Base-by-base conservation (phyloP, 768 basidiomycete species). In the Candolleomyces eurysporus region DNA sequence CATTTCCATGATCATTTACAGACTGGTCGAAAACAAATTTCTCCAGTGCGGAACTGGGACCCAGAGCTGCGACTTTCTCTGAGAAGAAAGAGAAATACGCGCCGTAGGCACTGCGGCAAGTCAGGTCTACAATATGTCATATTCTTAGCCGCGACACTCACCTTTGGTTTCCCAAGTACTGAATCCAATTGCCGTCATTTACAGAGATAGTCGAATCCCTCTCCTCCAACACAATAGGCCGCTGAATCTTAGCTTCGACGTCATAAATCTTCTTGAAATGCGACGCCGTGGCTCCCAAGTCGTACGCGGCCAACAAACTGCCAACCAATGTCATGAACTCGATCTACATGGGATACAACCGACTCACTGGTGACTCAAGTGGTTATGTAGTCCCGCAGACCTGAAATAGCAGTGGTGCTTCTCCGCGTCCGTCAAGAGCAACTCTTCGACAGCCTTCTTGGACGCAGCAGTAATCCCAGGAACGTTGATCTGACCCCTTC, bases 281-380 rank as follows among this genome's bases (percentile, higher is more conserved):
- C 8, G 71, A 70, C 0, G 80, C 63, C 16, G 82, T 61, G 4
- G 84, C 84, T 3, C 84, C 84, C 3, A 86, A 66, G 69, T 86
- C 84, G 61, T 85, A 86, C 2, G 83, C 81, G 0, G 83, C 83
- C 2, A 86, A 70, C 10, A 86, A 57, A 63, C 84, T 87, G 26
- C n/a, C 31, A 53, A 17, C 32, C 36, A 36, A 51, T 2, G 17
- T n/a, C 22, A 55, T 43, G 13, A 42, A 7, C 3, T 13, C n/a
- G 36, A 21, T 43, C 21, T 43, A n/a, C 54, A 42, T 21, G 17
- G 40, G 59, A 22, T 19, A 63, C n/a, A 46, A 36, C 45, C 10
- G 36, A 65, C 81, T 69, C 55, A 86, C 85, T 86, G 85, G 65
- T 87, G 85, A 64, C 79, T 81, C 14, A 84, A 69, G 68, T 87